Evolutionary conservation across 2,329 filamentous ascomycete genomes (phyloP).

Genomic region (Colletotrichum sidae): DNA sequence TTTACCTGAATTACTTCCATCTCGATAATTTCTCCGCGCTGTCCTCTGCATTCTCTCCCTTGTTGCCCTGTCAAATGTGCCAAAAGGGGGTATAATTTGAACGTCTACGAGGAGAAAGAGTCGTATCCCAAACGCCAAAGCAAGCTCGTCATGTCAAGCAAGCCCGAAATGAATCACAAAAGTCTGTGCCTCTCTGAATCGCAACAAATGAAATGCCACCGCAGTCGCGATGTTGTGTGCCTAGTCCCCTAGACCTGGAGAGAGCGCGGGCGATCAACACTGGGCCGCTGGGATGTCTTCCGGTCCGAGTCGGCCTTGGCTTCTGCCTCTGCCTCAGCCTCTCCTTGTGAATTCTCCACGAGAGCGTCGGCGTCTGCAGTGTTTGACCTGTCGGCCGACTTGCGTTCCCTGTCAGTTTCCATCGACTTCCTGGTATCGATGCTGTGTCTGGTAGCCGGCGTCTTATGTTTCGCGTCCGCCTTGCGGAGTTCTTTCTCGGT

Average conservation of each 20-base stretch:
- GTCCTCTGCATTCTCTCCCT: background rate
- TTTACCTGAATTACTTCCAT: conserved; percentile 17
- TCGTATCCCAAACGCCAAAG: conserved; percentile 13
- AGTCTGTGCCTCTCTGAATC: background rate
- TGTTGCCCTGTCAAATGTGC: background rate
- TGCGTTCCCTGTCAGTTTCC: conserved; percentile 10
- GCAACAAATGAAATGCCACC: conserved; percentile 16
- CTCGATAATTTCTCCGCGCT: background rate
- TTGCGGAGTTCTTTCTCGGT: conserved; percentile 40
- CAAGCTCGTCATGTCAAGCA: background rate
- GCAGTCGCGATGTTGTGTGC: background rate
- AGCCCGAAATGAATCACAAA: background rate
- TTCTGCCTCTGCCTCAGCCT: conserved; percentile 18
- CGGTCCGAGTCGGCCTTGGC: no score
- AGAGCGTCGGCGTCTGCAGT: conserved; percentile 13
- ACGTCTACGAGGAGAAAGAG: background rate
- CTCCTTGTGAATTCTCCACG: conserved; percentile 21
- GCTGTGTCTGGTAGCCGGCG: conserved; percentile 22
- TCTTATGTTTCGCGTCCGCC: conserved; percentile 38
- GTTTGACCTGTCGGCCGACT: conserved; percentile 10
- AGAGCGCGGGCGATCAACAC: conserved; percentile 25
- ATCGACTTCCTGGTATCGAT: conserved; percentile 23
- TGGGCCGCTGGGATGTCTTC: conserved; percentile 4
- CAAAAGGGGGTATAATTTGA: conserved; percentile 26
- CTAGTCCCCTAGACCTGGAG: conserved; percentile 20